Base-by-base conservation (phyloP, 345 rosid species). In the Populus ilicifolia region DNA sequence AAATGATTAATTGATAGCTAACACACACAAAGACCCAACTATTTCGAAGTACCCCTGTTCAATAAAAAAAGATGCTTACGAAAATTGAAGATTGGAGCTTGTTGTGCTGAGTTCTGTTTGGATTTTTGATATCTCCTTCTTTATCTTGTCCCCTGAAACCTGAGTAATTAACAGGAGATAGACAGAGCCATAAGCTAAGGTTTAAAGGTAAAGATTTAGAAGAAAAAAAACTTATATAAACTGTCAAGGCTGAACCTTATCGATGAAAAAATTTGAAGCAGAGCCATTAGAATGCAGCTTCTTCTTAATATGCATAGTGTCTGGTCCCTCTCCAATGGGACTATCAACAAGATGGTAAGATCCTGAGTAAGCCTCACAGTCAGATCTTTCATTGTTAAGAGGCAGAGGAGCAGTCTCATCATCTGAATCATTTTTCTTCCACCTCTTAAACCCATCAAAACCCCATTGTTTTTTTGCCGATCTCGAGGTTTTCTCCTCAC, bases 131-230 rank as follows among this genome's bases (percentile, higher is more conserved):
- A 91, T 85, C 75, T 91, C 93, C 85, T 84, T 85, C 88, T 91
- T 91, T 77, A 91, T 91, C 59, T 90, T 89, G 71, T 91, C 89
- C 38, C 92, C 96, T 62, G 89, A 71, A 52, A 91, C 92, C 95
- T 91, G 81, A 44, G 67, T 17, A 54, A 44, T 5, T 68, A 36
- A 44, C 44, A 77, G 3, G 9, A 67, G 16, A 63, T 16, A 18
- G 10, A 17, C 35, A 33, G 33, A 30, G 8, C 36, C 27, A 50
- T 52, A 52, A 52, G 59, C n/a, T 52, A 52, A 52, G 23, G 23
- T 52, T 20, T 20, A 6, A 52, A 21, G 23, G 5, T 18, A 20
- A 52, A 18, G 59, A 52, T 52, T 6, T 52, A 20, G 59, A 20
- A 20, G 1, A 27, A 3, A 33, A 6, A 21, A 52, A 20, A 20